Evolutionary conservation across 192 early-diverging fungal species (phyloP), one percentile per base, ranked within the genome.

Genomic region (Coemansia sp.): DNA sequence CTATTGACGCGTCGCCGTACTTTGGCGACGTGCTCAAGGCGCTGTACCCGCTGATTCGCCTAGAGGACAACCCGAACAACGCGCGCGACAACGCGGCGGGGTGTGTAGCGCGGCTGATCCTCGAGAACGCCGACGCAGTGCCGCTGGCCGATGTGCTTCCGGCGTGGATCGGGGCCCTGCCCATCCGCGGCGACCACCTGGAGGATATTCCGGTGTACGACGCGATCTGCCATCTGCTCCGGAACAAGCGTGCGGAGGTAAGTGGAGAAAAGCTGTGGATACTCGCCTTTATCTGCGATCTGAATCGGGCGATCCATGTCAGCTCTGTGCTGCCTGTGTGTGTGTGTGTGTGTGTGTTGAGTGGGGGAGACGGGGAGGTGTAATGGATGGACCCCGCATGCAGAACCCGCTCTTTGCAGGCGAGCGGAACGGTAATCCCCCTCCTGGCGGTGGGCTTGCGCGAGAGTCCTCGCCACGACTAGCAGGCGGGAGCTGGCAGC

Each of bases 131-230:
- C 9, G 67, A 79, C 30, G 85, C 81, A 10, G 78, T 89, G 12
- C 86, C 85, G 16, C 45, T 87, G 20, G 80, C 78, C 20, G 82
- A 89, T 35, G 80, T 87, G 20, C 57, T 91, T 34, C 81, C 83
- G 21, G 79, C 75, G 14, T 78, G 88, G 61, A 72, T 84, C 13
- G 51, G 50, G 25, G 82, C 79, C 3, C 54, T 91, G 67, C 88
- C 88, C 30, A 58, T 91, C 45, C 77, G 83, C 67, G 67, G 67
- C 27, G 88, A 91, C 66, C 88, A 64, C 60, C 75, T 83, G 51
- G 88, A 91, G 53, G 88, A 91, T 46, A 67, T 78, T 45, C 82
- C 88, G 16, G 85, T 89, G 18, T 87, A 83, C 55, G 66, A 85
- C 44, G 75, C 84, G 12, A 22, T 90, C 19, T 85, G 83, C 68